These are phyloP conservation scores for Sphagnurus paluster DNA, from an alignment of 1,284 basidiomycete genomes.

Conservation along the genomic window DNA sequence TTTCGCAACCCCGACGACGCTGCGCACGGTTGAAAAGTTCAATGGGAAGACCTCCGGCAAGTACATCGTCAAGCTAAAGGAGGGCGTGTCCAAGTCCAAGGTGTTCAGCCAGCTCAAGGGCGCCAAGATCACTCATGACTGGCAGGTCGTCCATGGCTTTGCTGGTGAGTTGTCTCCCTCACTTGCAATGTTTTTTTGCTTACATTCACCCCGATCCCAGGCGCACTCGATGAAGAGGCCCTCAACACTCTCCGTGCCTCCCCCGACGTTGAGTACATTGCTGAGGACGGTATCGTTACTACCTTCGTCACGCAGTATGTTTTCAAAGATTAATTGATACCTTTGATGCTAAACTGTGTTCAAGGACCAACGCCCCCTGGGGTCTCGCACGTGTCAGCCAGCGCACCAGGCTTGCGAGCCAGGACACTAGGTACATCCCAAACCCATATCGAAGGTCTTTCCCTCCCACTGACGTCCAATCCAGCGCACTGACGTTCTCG, in stretches of 20 bases:
- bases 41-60: conserved; percentile 27
- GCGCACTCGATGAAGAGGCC: conserved; percentile 49
- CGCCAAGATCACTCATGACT: conserved; percentile 33
- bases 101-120: conserved; percentile 18
- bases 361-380: conserved; percentile 28
- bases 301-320: conserved; percentile 31
- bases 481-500: conserved; percentile 8
- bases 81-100: conserved; percentile 37
- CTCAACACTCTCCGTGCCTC: conserved; percentile 61
- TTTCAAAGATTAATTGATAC: background rate
- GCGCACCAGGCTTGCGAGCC: conserved; percentile 14
- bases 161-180: conserved; percentile 45
- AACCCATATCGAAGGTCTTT: background rate
- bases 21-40: conserved; percentile 22
- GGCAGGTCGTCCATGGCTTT: conserved; percentile 53
- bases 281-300: conserved; percentile 61
- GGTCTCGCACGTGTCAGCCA: conserved; percentile 21
- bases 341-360: background rate
- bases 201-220: conserved; percentile 27
- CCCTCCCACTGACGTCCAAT: background rate
- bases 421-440: conserved; percentile 12
- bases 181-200: background rate
- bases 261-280: conserved; percentile 70
- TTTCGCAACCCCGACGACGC: conserved; percentile 25
- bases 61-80: conserved; percentile 66